Evolutionary conservation across 2,329 filamentous ascomycete genomes (phyloP), one percentile per base, ranked within the genome.

Genomic region (Paecilomyces sp.): DNA sequence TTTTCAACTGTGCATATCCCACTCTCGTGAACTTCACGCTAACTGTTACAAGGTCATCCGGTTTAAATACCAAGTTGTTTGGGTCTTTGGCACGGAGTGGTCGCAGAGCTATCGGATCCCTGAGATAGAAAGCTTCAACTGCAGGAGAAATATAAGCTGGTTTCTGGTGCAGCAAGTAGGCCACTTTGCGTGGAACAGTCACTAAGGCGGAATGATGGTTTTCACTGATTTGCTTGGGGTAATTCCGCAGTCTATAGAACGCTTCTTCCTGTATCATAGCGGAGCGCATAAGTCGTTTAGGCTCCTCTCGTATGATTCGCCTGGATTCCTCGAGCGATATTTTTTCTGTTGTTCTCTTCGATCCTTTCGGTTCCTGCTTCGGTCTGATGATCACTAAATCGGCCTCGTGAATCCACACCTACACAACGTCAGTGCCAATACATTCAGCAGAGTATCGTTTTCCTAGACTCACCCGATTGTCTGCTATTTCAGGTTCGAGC

Each of bases 401-500:
- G 59, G 89, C 90, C 33, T 86, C 78, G 67, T 96, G 85, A 58
- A 99, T 87, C 94, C 94, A 99, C 34, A 95, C 87, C 82, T 83
- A 57, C 13, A 56, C 47, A 41, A 58, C 30, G 54, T 66, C 51
- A 65, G 60, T 24, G 36, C 34, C 53, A 11, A 54, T n/a, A 30
- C 11, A 36, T 53, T 31, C 11, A 22, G 47, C 28, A 18, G 25
- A 25, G 50, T 1, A 33, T 36, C 54, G 22, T 18, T 52, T 34
- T 1, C 8, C 58, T 54, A 50, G 36, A 65, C 74, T 67, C 66
- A 83, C 84, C 59, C 94, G 84, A 72, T 96, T 90, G 64, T 88
- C 85, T 63, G 95, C 92, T 47, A 93, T 88, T 64, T 96, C 92
- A 0, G 94, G 94, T 66, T 88, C 96, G 28, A 99, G 77, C 95